A percentile compares a stretch with the other conserved stretches of the same genome.
Conservation (phyloP, 2,329 filamentous ascomycete species). For the Colletotrichum siamense region DNA sequence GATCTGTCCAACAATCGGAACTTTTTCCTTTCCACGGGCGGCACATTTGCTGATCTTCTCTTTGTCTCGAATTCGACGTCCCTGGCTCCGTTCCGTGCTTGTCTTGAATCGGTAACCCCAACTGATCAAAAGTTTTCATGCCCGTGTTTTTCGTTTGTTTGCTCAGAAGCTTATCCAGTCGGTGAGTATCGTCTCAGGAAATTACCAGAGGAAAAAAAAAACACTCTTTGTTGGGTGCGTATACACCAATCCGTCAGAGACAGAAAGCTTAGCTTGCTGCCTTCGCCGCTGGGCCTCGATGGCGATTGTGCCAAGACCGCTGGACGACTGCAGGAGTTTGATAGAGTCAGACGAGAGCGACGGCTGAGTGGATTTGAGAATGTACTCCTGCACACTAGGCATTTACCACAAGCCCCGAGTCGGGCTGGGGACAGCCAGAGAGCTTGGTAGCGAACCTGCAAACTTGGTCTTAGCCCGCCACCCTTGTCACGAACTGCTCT, state of each 20-base stretch:
- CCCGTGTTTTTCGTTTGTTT: neutral
- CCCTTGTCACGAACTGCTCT: slow-evolving; percentile 3
- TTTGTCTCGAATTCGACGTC: slow-evolving; percentile 9
- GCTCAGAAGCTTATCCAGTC: neutral
- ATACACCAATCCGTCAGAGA: neutral
- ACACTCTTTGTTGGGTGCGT: neutral
- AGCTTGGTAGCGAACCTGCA: slow-evolving; percentile 8
- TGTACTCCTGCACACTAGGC: neutral
- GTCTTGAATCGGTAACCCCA: neutral
- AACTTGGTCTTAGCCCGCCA: neutral
- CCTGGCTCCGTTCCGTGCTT: neutral
- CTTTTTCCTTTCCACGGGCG: neutral
- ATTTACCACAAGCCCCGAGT: neutral
- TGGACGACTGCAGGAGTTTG: neutral
- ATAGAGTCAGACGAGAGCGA: neutral
- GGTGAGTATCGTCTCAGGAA: neutral
- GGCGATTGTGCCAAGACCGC: neutral
- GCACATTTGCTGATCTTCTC: slow-evolving; percentile 4
- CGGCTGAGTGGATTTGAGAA: neutral
- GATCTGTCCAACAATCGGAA: neutral
- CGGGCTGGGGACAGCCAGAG: neutral
- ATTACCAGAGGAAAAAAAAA: neutral
- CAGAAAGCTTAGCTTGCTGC: neutral
- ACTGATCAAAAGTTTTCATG: neutral
- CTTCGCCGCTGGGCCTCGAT: neutral